A percentile compares a stretch with the other conserved stretches of the same genome.
Evolutionary conservation across 2,329 filamentous ascomycete genomes (phyloP).

Genomic region (Plenodomus lindquistii): DNA sequence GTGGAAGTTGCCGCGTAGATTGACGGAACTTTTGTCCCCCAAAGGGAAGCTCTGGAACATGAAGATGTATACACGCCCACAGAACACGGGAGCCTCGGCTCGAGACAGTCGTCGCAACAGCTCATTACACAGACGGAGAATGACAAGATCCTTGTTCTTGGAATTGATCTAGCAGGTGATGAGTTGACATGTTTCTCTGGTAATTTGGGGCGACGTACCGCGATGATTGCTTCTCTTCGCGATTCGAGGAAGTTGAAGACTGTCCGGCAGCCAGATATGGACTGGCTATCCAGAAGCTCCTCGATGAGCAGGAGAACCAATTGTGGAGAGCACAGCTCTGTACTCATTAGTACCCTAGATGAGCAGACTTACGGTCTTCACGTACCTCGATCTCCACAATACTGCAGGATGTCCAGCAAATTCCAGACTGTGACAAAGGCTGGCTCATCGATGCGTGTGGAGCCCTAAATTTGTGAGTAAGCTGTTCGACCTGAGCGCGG

Average conservation of each 20-base stretch:
- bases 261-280: slow-evolving; percentile 84
- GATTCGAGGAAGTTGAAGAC: slow-evolving; percentile 97
- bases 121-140: slow-evolving; percentile 94
- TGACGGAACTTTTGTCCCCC: slow-evolving; percentile 96
- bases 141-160: slow-evolving; percentile 77
- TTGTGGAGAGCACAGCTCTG: slow-evolving; percentile 69
- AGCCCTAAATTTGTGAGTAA: slow-evolving; percentile 58
- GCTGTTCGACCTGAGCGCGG: not conserved
- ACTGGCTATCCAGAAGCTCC: slow-evolving; percentile 94
- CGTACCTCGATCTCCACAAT: slow-evolving; percentile 80
- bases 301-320: slow-evolving; percentile 90
- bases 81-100: slow-evolving; percentile 96
- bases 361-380: slow-evolving; percentile 35
- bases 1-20: slow-evolving; percentile 93
- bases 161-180: slow-evolving; percentile 36
- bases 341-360: slow-evolving; percentile 7
- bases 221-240: slow-evolving; percentile 82
- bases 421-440: slow-evolving; percentile 89
- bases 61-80: slow-evolving; percentile 96
- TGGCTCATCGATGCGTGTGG: slow-evolving; percentile 74
- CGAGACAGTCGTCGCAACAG: slow-evolving; percentile 90
- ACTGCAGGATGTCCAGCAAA: slow-evolving; percentile 85
- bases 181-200: slow-evolving; percentile 18
- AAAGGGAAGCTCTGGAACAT: slow-evolving; percentile 97
- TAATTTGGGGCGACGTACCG: slow-evolving; percentile 54